These are phyloP conservation scores for Rosa rugosa DNA, from an alignment of 306 rosid species.

Conservation along the genomic window DNA sequence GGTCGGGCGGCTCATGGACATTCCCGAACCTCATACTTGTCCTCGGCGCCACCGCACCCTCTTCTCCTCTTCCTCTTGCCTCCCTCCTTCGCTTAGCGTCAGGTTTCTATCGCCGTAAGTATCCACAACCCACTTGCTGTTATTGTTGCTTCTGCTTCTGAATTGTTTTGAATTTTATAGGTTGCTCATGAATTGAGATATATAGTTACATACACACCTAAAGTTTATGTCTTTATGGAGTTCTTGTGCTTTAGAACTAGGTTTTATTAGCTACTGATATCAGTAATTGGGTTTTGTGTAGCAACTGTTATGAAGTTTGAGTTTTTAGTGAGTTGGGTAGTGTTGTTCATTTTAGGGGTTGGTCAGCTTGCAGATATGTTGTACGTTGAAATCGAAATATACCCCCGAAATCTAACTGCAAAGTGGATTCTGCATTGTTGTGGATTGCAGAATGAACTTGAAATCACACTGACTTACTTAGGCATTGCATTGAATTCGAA, in stretches of 20 bases:
- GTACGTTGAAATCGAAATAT: not conserved
- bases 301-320: not conserved
- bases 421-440: not conserved
- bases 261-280: not conserved
- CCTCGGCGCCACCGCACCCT: conserved; percentile 40
- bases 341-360: not conserved
- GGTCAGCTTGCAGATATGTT: not conserved
- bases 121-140: not conserved
- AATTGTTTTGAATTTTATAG: conserved; percentile 24
- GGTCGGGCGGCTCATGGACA: conserved; percentile 46
- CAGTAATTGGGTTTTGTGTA: not conserved
- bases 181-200: not conserved
- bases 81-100: conserved; percentile 30
- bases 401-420: not conserved
- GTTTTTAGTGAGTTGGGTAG: not conserved
- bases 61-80: conserved; percentile 28
- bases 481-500: not conserved
- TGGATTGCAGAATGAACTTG: not conserved
- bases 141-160: not conserved
- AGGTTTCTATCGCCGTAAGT: conserved; percentile 54
- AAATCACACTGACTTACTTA: not conserved
- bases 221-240: not conserved
- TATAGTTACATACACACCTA: not conserved
- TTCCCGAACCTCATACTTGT: conserved; percentile 46
- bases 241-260: not conserved